A percentile compares a stretch with the other conserved stretches of the same genome.
Conservation (phyloP, 331 rosid species). For the Ulmus americana region DNA sequence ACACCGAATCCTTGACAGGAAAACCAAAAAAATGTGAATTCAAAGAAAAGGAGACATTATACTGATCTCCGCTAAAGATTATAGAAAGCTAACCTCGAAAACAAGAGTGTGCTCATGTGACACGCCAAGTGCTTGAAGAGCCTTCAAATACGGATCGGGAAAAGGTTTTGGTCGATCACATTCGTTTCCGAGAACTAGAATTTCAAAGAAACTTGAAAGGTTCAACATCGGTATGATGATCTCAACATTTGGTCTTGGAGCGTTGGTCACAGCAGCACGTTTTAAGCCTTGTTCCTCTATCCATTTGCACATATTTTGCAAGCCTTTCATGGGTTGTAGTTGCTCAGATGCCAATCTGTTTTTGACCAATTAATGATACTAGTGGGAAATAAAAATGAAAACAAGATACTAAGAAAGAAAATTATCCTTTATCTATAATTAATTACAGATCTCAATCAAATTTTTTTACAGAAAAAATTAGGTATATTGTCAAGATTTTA, state of each 20-base stretch:
- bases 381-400: background rate
- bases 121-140: slow-evolving; percentile 33
- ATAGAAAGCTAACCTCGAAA: slow-evolving; percentile 30
- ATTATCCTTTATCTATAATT: background rate
- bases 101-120: slow-evolving; percentile 28
- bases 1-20: slow-evolving; percentile 29
- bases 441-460: background rate
- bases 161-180: slow-evolving; percentile 37
- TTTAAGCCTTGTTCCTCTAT: slow-evolving; percentile 32
- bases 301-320: slow-evolving; percentile 32
- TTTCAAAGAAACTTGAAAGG: slow-evolving; percentile 31
- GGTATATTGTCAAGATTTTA: no score
- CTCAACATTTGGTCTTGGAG: slow-evolving; percentile 36
- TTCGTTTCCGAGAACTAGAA: slow-evolving; percentile 32
- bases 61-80: background rate
- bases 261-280: slow-evolving; percentile 41
- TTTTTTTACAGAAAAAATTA: no score
- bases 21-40: background rate
- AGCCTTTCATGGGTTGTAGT: slow-evolving; percentile 31
- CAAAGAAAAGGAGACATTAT: background rate
- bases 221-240: slow-evolving; percentile 30
- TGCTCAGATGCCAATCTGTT: slow-evolving; percentile 33
- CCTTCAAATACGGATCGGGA: slow-evolving; percentile 42
- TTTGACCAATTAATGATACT: background rate
- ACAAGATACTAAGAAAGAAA: background rate